Base-by-base conservation (phyloP, 2,329 filamentous ascomycete species). In the Neofusicoccum kwambonambiense region DNA sequence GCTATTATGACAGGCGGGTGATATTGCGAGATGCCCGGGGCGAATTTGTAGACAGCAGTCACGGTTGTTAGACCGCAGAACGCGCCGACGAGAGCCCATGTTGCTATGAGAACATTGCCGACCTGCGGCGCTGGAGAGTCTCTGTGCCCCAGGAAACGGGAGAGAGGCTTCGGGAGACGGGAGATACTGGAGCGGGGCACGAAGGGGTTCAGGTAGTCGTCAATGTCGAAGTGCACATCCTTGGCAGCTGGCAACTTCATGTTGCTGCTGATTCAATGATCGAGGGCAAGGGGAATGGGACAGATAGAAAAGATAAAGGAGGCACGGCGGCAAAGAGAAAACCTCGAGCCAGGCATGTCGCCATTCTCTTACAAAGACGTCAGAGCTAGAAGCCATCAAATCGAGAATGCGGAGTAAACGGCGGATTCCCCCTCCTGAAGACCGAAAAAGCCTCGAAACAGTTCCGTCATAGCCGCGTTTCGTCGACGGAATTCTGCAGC, bases 161-260 rank as follows among this genome's bases (percentile, higher is more conserved):
- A 85, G 19, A 95, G 73, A 0, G 85, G 84, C 52, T 80, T 81
- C 0, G 92, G 93, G 1, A 96, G 73, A 50, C 80, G 78, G 34
- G 84, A 79, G 74, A 91, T 84, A 69, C 85, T 86, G 45, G 89
- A 89, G 13, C 84, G 80, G 8, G 90, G 90, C 27, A 96, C 73
- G 66, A 87, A 82, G 2, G 84, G 89, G 74, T 94, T 92, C 58
- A 96, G 74, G 73, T 89, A 87, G n/a, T 78, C 79, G 81, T 97
- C 93, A 68, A 96, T 85, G 77, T 95, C 87, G 77, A 96, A 87
- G 72, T 89, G 82, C 68, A 77, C 68, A 17, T 64, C 45, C 11
- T 42, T 61, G 37, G 51, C 41, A 15, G 35, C 42, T 6, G 63
- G 47, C n/a, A 60, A 39, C 41, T 52, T 65, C 63, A 65, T 65